Conservation (phyloP, 441 rosid genomes). For the Euphorbia schlechtendalii region DNA sequence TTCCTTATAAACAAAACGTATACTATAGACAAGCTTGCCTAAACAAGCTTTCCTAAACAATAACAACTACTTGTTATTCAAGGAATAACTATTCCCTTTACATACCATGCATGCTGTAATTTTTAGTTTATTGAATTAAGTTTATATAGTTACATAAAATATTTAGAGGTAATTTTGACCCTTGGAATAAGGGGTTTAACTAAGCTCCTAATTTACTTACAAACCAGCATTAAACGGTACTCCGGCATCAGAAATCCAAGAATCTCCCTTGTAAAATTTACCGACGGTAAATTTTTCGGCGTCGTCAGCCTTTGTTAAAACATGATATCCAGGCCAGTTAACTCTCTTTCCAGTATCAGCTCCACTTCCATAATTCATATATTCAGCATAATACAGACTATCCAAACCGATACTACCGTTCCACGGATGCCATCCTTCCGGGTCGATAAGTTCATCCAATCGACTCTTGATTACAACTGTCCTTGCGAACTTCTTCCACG, state of each 20-base stretch:
- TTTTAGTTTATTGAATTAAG: too few relatives aligned
- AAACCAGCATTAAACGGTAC: constrained; percentile 55
- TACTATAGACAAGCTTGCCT: too few relatives aligned
- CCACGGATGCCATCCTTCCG: constrained; percentile 90
- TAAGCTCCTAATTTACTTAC: constrained; percentile 9
- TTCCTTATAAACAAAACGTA: too few relatives aligned
- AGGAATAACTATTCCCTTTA: too few relatives aligned
- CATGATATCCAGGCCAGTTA: constrained; percentile 78
- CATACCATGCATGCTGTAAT: too few relatives aligned
- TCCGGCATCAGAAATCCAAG: constrained; percentile 61
- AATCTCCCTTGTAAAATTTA: constrained; percentile 50
- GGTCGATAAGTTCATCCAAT: constrained; percentile 41
- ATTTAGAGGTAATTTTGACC: too few relatives aligned
- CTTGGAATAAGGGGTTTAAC: too few relatives aligned
- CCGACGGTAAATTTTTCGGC: constrained; percentile 58
- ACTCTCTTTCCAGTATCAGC: constrained; percentile 46
- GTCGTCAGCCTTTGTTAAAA: constrained; percentile 31
- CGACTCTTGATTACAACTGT: constrained; percentile 57
- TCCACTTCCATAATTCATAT: constrained; percentile 60
- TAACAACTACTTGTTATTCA: too few relatives aligned
- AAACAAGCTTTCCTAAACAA: too few relatives aligned
- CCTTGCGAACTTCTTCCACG: constrained; percentile 76
- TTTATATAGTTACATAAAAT: too few relatives aligned
- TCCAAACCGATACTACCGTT: constrained; percentile 45
- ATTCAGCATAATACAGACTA: constrained; percentile 72